phyloP scores from a whole-genome alignment of 2,329 filamentous ascomycete species.

The Aaosphaeria arxii region DNA sequence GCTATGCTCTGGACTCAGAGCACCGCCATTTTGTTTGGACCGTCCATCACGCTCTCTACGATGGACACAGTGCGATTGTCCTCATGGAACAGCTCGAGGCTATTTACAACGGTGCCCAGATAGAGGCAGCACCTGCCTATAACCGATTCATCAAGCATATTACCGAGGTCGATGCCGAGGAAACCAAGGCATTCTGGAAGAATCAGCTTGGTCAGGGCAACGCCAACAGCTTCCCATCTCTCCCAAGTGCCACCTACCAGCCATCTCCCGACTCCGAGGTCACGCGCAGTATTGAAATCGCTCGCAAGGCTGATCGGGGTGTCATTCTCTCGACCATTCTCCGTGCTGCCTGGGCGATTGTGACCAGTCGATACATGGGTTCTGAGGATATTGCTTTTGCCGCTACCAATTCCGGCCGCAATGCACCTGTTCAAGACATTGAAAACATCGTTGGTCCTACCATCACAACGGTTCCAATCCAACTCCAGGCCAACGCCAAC shows the following conservation, averaged over 20 bases:
- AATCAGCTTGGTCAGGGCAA: slow-evolving; percentile 11
- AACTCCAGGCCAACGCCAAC: slow-evolving; percentile 10
- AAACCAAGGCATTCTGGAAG: slow-evolving; percentile 22
- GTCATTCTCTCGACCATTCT: slow-evolving; percentile 9
- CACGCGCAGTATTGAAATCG: slow-evolving; percentile 1
- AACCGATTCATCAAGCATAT: slow-evolving; percentile 20
- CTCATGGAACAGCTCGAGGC: slow-evolving; percentile 5
- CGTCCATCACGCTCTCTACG: slow-evolving; percentile 37
- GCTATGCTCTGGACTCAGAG: slow-evolving; percentile 8
- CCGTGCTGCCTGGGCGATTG: slow-evolving; percentile 28
- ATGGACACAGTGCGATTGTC: slow-evolving; percentile 16
- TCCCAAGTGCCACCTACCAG: slow-evolving; percentile 5
- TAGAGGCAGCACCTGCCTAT: slow-evolving; percentile 1
- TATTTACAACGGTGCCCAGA: slow-evolving; percentile 2
- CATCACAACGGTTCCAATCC: slow-evolving; percentile 38
- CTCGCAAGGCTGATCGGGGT: background rate
- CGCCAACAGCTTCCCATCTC: slow-evolving; percentile 7
- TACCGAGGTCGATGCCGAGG: slow-evolving; percentile 5
- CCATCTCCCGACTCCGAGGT: slow-evolving; percentile 5
- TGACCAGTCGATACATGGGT: slow-evolving; percentile 17
- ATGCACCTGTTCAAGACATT: slow-evolving; percentile 33
- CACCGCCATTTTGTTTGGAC: slow-evolving; percentile 28
- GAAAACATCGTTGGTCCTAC: slow-evolving; percentile 40
- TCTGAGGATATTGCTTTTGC: slow-evolving; percentile 38
- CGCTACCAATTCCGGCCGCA: slow-evolving; percentile 35